These are phyloP conservation scores for Leptomonas seymouri DNA, from an alignment of 208 protist species.

Conservation along the genomic window DNA sequence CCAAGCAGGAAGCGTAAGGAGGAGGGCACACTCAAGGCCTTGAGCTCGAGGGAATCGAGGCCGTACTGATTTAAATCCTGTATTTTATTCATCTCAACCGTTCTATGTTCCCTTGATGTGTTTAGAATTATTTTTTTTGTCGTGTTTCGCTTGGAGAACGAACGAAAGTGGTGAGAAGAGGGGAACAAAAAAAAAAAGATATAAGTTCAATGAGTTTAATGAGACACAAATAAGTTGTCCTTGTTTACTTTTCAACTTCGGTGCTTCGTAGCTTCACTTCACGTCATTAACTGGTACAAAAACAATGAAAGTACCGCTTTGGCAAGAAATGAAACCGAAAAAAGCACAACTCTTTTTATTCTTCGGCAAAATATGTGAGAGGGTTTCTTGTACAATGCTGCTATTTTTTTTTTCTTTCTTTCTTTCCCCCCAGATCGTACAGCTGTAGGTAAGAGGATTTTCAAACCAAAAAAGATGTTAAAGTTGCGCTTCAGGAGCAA, in stretches of 20 bases:
- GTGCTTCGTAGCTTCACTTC: not conserved
- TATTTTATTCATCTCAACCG: conserved; percentile 10
- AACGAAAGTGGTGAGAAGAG: too few relatives aligned
- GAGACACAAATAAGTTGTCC: not conserved
- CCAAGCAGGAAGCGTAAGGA: conserved; percentile 76
- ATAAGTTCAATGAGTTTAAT: not conserved
- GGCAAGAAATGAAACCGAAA: too few relatives aligned
- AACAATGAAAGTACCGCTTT: too few relatives aligned
- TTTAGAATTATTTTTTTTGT: conserved; percentile 1
- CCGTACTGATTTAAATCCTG: conserved; percentile 35
- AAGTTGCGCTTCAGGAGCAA: too few relatives aligned
- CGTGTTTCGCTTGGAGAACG: not conserved
- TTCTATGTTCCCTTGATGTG: too few relatives aligned
- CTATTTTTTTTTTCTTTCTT: too few relatives aligned
- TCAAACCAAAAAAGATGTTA: too few relatives aligned
- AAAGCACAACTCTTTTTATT: too few relatives aligned
- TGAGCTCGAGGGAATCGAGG: conserved; percentile 74
- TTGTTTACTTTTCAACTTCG: not conserved
- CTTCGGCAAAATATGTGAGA: too few relatives aligned
- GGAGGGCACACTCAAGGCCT: conserved; percentile 75
- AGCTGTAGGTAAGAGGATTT: too few relatives aligned
- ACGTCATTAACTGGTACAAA: not conserved
- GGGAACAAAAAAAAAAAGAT: not conserved
- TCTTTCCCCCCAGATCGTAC: too few relatives aligned
- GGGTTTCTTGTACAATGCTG: too few relatives aligned